These are phyloP conservation scores for Termitomyces sp. DNA, from an alignment of 768 basidiomycete genomes.

Conservation along the genomic window DNA sequence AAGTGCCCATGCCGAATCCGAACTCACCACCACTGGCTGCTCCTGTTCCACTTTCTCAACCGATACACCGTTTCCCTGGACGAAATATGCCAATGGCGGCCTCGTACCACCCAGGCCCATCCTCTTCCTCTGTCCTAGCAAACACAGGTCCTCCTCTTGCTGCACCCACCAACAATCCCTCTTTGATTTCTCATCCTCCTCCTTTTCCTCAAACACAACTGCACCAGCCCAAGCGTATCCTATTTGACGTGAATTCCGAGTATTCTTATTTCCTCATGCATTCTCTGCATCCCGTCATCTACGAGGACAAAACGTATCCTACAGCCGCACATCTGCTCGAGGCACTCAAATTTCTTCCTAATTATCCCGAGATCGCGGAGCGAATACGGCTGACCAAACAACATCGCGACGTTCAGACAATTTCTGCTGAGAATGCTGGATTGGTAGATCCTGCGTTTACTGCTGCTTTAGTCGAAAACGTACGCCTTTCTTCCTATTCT, in stretches of 20 bases:
- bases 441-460: background rate
- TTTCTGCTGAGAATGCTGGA: conserved; percentile 37
- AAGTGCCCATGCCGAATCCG: background rate
- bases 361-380: conserved; percentile 40
- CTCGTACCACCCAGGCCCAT: background rate
- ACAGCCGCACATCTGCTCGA: conserved; percentile 74
- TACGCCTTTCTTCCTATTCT: background rate
- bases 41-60: background rate
- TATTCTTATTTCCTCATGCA: conserved; percentile 56
- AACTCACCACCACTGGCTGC: background rate
- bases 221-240: conserved; percentile 13
- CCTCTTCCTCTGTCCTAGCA: background rate
- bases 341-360: conserved; percentile 60
- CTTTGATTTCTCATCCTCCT: background rate
- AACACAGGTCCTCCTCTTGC: background rate
- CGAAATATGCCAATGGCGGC: background rate
- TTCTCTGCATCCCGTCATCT: conserved; percentile 57
- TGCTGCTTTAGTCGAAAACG: background rate
- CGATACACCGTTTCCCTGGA: background rate
- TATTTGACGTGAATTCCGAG: conserved; percentile 35
- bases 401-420: conserved; percentile 31
- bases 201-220: background rate
- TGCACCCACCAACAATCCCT: background rate
- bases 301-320: conserved; percentile 51
- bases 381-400: conserved; percentile 38